phyloP scores from a whole-genome alignment of 2,329 filamentous ascomycete genomes.

The Chrysoporthe deuterocubensis region DNA sequence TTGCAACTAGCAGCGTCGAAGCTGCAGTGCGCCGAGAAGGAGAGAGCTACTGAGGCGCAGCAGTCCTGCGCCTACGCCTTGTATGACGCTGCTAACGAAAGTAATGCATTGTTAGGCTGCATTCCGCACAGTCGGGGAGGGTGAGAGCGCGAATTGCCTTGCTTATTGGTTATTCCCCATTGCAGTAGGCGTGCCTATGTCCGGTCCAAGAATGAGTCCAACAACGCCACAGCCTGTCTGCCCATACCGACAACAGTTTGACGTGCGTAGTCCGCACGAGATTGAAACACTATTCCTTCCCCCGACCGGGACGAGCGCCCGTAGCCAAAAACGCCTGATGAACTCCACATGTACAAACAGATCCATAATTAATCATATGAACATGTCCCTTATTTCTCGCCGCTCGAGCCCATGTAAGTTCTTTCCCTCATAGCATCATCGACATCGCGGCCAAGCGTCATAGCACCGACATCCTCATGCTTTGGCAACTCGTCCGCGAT shows the following conservation, averaged over 20 bases:
- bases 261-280: not conserved
- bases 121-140: not conserved
- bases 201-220: not conserved
- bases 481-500: conserved; percentile 9
- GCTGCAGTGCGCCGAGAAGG: too few relatives aligned
- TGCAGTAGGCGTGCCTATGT: not conserved
- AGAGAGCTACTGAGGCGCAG: too few relatives aligned
- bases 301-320: too few relatives aligned
- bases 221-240: not conserved
- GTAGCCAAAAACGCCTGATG: not conserved
- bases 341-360: not conserved
- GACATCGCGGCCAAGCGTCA: conserved; percentile 8
- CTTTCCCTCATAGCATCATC: conserved; percentile 14
- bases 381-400: not conserved
- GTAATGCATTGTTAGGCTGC: too few relatives aligned
- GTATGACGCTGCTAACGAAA: too few relatives aligned
- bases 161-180: not conserved
- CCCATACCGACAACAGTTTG: not conserved
- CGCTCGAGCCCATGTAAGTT: conserved; percentile 8
- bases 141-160: not conserved
- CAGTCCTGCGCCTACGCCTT: too few relatives aligned
- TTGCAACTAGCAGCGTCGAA: too few relatives aligned
- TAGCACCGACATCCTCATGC: conserved; percentile 20
- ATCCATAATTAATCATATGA: not conserved
- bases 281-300: too few relatives aligned